phyloP scores from a whole-genome alignment of 2,329 filamentous ascomycete species.

The Curvularia sp. region DNA sequence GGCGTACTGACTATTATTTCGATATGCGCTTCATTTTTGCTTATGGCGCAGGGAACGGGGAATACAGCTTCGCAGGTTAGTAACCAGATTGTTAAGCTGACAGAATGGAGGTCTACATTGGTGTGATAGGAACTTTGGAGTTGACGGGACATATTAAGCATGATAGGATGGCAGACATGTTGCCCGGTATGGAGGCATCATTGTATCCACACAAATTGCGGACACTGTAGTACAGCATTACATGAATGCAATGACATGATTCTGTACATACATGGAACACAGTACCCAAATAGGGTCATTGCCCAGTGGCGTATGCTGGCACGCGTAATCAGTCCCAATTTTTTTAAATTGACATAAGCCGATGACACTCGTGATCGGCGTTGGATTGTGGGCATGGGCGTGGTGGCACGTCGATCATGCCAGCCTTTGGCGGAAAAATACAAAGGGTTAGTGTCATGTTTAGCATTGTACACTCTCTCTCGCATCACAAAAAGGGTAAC shows the following conservation, averaged over 20 bases:
- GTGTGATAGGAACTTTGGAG: slow-evolving; percentile 10
- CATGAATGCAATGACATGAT: background rate
- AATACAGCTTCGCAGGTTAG: background rate
- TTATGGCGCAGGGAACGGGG: background rate
- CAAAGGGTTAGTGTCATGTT: background rate
- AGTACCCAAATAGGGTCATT: background rate
- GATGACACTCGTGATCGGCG: background rate
- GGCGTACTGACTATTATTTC: background rate
- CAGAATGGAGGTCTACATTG: slow-evolving; percentile 1
- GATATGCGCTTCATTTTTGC: slow-evolving; percentile 2
- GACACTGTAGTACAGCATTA: slow-evolving; percentile 5
- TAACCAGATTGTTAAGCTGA: slow-evolving; percentile 12
- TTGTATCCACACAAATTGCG: slow-evolving; percentile 12
- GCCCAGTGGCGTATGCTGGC: background rate
- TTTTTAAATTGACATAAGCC: background rate
- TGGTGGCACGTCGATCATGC: slow-evolving; percentile 1
- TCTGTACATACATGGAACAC: background rate
- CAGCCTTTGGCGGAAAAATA: background rate
- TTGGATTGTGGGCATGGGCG: background rate
- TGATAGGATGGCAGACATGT: background rate
- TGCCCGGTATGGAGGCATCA: background rate
- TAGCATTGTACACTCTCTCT: background rate
- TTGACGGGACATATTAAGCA: slow-evolving; percentile 6
- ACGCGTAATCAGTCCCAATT: slow-evolving; percentile 2
- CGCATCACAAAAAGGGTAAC: background rate